Base-by-base conservation (phyloP, 2,329 filamentous ascomycete genomes). In the Pyricularia pennisetigena region DNA sequence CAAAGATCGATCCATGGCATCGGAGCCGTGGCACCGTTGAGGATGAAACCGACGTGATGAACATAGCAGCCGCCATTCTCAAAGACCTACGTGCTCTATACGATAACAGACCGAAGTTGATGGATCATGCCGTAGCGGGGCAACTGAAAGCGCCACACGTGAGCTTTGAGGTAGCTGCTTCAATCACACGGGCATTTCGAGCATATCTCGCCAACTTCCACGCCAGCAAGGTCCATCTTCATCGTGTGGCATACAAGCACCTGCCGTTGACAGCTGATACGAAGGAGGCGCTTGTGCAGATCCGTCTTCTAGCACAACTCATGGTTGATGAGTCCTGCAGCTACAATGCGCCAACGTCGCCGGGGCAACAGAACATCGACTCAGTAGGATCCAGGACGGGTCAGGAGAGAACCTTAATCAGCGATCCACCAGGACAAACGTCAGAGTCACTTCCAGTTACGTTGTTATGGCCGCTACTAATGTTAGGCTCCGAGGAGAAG, bases 1-100 rank as follows among this genome's bases (percentile, higher is more conserved):
- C 84, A 7, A 80, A 82, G 68, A 86, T 86, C 67, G 83, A 86
- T 68, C 83, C 80, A 0, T 86, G 83, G 82, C 84, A 86, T 72
- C 80, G 84, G 12, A 80, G 79, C 28, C 79, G 84, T 8, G 84
- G 84, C 4, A 86, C 83, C 0, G 84, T 86, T 10, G 80, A 85
- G 66, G 85, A 86, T 71, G 83, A 86, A 75, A 85, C 82, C 1
- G 84, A 87, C 68, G 83, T 86, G 1, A 86, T 86, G 83, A 80
- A 80, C 35, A 79, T 84, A 64, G 85, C 81, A 1, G 79, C 82
- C 1, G 76, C 79, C 66, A 87, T 87, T 65, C 77, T 80, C 2
- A 76, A 78, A 16, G 84, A 87, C 71, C 75, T 86, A 8, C 78
- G 81, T n/a, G 75, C 77, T 1, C 74, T 87, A 1, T 84, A 84